phyloP scores from a whole-genome alignment of 169 alveolate genomes.

The Cryptosporidium viatorum region DNA sequence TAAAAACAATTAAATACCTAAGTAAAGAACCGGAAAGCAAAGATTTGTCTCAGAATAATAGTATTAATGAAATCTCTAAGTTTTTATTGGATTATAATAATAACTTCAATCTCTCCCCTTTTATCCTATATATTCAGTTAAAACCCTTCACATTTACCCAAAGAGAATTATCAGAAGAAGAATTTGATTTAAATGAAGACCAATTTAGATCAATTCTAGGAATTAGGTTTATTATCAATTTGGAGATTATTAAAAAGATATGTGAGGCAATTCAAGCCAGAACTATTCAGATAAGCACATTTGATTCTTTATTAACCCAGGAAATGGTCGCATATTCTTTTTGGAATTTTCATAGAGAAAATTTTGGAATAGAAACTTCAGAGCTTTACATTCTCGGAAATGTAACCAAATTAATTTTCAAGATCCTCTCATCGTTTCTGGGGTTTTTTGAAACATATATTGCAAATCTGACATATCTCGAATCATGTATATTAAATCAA shows the following conservation, averaged over 20 bases:
- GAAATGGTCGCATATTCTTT: neutral
- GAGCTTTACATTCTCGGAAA: neutral
- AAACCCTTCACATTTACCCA: neutral
- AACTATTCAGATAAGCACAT: neutral
- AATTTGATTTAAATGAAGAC: neutral
- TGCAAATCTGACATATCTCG: neutral
- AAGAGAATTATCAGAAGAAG: neutral
- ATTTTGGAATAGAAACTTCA: neutral
- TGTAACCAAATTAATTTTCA: neutral
- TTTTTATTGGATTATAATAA: neutral
- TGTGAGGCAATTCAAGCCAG: conserved; percentile 6
- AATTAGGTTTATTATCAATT: neutral
- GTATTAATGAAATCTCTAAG: conserved; percentile 6
- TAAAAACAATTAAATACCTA: neutral
- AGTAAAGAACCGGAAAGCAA: neutral
- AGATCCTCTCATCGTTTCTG: neutral
- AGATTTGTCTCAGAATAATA: neutral
- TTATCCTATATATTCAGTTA: conserved; percentile 9
- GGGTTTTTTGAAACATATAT: neutral
- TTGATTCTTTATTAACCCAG: neutral
- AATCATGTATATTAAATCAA: neutral
- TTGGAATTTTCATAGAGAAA: neutral
- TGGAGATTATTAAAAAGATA: neutral
- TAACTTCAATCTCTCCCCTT: neutral
- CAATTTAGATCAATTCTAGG: neutral